phyloP scores from a whole-genome alignment of 768 basidiomycete genomes.

The Coprinopsis sp. region DNA sequence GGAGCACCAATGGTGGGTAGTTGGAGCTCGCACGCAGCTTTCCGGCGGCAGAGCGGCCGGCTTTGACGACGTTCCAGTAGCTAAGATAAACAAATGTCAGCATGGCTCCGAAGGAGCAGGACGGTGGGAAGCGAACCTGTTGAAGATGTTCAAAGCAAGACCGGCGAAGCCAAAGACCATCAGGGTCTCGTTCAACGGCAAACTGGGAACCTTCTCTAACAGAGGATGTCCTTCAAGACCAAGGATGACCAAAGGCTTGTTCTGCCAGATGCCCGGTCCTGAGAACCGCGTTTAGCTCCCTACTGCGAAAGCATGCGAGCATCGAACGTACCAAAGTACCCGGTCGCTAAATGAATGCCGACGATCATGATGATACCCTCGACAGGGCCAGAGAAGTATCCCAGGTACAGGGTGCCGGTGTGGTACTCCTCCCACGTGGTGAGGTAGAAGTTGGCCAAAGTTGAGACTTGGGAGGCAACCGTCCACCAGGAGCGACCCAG shows the following conservation, averaged over 20 bases:
- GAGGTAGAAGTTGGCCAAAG: slow-evolving; percentile 74
- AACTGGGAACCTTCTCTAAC: slow-evolving; percentile 53
- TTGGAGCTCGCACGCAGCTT: slow-evolving; percentile 8
- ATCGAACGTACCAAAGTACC: slow-evolving; percentile 56
- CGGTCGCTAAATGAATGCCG: slow-evolving; percentile 71
- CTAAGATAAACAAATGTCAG: slow-evolving; percentile 29
- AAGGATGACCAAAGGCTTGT: slow-evolving; percentile 55
- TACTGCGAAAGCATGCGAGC: not conserved
- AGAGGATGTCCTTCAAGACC: slow-evolving; percentile 47
- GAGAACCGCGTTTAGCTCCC: not conserved
- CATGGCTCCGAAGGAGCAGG: not conserved
- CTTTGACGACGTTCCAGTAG: slow-evolving; percentile 76
- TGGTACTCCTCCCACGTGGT: slow-evolving; percentile 87
- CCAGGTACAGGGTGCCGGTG: slow-evolving; percentile 86
- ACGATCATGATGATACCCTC: slow-evolving; percentile 92
- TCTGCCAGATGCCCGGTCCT: slow-evolving; percentile 85
- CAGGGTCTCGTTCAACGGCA: slow-evolving; percentile 81
- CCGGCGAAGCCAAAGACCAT: slow-evolving; percentile 74
- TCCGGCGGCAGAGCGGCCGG: slow-evolving; percentile 30
- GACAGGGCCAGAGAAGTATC: slow-evolving; percentile 91
- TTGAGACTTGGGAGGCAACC: slow-evolving; percentile 75
- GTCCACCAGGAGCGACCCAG: slow-evolving; percentile 98
- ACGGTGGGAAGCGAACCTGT: slow-evolving; percentile 39
- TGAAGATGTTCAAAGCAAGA: slow-evolving; percentile 75
- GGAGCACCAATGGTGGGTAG: slow-evolving; percentile 50